Evolutionary conservation across 495 filamentous ascomycete species (phyloP).

Genomic region (Hypomontagnella monticulosa): DNA sequence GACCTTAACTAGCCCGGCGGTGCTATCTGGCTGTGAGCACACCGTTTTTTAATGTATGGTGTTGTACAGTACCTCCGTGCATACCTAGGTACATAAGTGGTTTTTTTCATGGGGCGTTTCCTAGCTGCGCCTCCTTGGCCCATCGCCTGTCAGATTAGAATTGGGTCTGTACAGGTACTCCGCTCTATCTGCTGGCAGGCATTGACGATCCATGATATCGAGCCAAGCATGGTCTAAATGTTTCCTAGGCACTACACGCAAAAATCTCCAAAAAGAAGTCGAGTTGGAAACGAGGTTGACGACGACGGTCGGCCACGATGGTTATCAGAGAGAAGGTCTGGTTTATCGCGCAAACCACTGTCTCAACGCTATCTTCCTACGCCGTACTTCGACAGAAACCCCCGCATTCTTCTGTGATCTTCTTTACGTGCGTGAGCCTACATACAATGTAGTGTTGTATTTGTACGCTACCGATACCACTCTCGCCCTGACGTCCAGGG

Average conservation of each 20-base stretch:
- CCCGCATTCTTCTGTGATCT: neutral
- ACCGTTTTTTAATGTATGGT: constrained; percentile 18
- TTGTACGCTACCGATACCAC: constrained; percentile 22
- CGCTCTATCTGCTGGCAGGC: constrained; percentile 5
- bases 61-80: constrained; percentile 17
- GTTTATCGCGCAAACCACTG: neutral
- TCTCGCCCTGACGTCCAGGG: constrained; percentile 24
- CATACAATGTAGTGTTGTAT: constrained; percentile 14
- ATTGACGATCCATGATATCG: constrained; percentile 17
- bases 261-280: constrained; percentile 4
- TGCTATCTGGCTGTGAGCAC: constrained; percentile 20
- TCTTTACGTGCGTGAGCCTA: constrained; percentile 16
- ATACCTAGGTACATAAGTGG: neutral
- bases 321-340: neutral
- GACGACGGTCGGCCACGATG: neutral
- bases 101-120: neutral
- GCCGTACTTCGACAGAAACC: neutral
- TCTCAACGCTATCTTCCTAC: neutral
- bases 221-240: neutral
- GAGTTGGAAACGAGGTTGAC: neutral
- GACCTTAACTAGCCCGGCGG: constrained; percentile 14
- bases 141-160: constrained; percentile 26
- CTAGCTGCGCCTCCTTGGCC: constrained; percentile 38
- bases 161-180: constrained; percentile 16
- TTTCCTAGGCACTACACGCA: neutral